Conservation (phyloP, 495 filamentous ascomycete species). For the Cercophora scortea region DNA sequence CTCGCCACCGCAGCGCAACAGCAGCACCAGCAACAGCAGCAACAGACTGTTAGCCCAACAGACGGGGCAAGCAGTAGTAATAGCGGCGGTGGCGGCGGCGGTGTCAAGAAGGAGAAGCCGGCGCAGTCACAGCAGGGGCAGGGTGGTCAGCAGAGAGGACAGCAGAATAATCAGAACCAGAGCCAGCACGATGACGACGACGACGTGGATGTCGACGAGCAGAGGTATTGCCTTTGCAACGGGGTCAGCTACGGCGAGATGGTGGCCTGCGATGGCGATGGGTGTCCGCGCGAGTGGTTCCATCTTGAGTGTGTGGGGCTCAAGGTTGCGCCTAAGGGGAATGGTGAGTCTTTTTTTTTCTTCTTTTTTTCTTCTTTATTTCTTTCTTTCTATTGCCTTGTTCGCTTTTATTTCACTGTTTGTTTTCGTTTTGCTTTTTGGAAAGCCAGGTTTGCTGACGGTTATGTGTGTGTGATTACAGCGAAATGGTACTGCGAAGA, state of each 20-base stretch:
- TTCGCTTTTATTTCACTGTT: too few relatives aligned
- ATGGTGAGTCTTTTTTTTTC: slow-evolving; percentile 51
- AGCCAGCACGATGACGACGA: slow-evolving; percentile 44
- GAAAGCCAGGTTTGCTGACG: slow-evolving; percentile 22
- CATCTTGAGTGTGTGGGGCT: slow-evolving; percentile 88
- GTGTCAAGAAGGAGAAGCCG: not conserved
- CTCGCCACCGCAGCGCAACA: not conserved
- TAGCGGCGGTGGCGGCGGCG: too few relatives aligned
- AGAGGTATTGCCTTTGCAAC: slow-evolving; percentile 89
- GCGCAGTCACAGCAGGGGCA: not conserved
- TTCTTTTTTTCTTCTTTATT: not conserved
- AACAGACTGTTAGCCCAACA: slow-evolving; percentile 4
- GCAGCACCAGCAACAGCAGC: slow-evolving; percentile 13
- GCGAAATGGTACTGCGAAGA: slow-evolving; percentile 90
- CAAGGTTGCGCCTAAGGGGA: slow-evolving; percentile 73
- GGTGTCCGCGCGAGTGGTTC: slow-evolving; percentile 90
- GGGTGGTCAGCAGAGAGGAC: not conserved
- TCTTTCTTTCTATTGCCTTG: not conserved
- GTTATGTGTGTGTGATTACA: slow-evolving; percentile 20
- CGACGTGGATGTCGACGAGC: slow-evolving; percentile 74
- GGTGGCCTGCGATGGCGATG: slow-evolving; percentile 92
- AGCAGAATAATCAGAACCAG: not conserved
- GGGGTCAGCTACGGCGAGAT: slow-evolving; percentile 92
- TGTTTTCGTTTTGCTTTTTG: too few relatives aligned
- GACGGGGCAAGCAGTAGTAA: not conserved